Base-by-base conservation (phyloP, 352 stramenopile species). In the Elongisporangium undulatum region DNA sequence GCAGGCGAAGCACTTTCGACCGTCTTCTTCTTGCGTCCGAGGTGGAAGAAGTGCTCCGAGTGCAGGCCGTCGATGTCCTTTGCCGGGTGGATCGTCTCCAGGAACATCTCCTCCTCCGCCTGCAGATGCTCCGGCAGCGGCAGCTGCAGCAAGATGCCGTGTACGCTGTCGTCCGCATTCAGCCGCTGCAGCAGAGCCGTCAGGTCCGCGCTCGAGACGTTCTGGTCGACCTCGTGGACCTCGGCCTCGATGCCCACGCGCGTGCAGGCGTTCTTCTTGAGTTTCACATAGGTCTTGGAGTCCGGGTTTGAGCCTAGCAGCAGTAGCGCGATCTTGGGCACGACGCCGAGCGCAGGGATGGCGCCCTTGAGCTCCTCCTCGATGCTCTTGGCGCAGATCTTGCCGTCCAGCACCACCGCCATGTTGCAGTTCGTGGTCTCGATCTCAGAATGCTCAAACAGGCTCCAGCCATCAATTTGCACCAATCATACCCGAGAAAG, bases 61-160 rank as follows among this genome's bases (percentile, higher is more conserved):
- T 99, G 95, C 49, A 99, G 88, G n/a, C 97, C 98, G 70, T 99
- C 98, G 15, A 99, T 97, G 78, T 99, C 98, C 66, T 99, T 99
- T 10, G 75, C 64, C 3, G 89, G 76, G 49, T 60, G 69, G 57
- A 99, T 97, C 3, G 80, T 68, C 56, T 97, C 77, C 41, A 99
- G 85, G 39, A 99, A 84, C 21, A 53, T 67, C 58, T 95, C 72
- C 70, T 99, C 95, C 69, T 97, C 55, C 4, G 59, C 9, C 56
- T 79, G 69, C 53, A 90, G 61, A 38, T 86, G 77, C 49, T 59
- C 63, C 17, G 85, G 81, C 39, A 94, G 64, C 22, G 82, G 83
- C 60, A 94, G 58, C 75, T 99, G 97, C 16, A 99, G 82, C 34
- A 99, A 71, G 59, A 99, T 97, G 21, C 96, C 96, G 74, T 99